A percentile compares a stretch with the other conserved stretches of the same genome.
Evolutionary conservation across 345 rosid species (phyloP).

Genomic region (Mallotus nudiflorus): DNA sequence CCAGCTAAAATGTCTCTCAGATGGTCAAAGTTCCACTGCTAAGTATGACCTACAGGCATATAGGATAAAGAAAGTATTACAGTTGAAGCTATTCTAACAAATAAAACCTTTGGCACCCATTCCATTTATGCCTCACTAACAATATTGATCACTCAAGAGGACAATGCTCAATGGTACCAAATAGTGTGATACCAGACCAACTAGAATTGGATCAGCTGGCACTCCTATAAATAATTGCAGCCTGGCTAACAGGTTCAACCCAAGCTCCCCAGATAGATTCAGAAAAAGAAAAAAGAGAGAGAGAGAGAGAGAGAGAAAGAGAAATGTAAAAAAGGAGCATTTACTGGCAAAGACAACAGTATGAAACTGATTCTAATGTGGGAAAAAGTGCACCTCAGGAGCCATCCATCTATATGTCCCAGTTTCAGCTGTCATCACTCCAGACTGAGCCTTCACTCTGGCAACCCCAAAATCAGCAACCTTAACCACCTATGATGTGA

Average conservation of each 20-base stretch:
- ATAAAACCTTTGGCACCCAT: background rate
- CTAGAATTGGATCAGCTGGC: too few relatives aligned
- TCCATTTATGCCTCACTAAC: too few relatives aligned
- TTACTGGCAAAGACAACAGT: background rate
- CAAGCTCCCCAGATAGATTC: too few relatives aligned
- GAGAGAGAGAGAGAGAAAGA: background rate
- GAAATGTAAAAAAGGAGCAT: background rate
- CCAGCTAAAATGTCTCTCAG: background rate
- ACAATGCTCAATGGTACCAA: too few relatives aligned
- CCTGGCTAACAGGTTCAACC: too few relatives aligned
- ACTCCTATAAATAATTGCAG: too few relatives aligned
- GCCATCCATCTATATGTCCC: slow-evolving; percentile 99
- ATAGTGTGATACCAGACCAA: too few relatives aligned
- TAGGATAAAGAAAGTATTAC: background rate
- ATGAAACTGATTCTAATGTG: background rate
- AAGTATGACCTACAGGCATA: background rate
- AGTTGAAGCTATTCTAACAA: background rate
- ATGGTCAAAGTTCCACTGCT: background rate
- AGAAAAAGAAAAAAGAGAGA: too few relatives aligned
- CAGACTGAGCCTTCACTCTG: slow-evolving; percentile 84
- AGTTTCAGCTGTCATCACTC: slow-evolving; percentile 99
- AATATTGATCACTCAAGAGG: too few relatives aligned
- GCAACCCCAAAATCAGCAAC: slow-evolving; percentile 99
- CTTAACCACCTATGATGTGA: slow-evolving; percentile 69
- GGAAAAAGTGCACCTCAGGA: slow-evolving; percentile 72